Evolutionary conservation across 2,329 filamentous ascomycete species (phyloP), one percentile per base, ranked within the genome.

Genomic region (Cladosporium austrohemisphaericum): DNA sequence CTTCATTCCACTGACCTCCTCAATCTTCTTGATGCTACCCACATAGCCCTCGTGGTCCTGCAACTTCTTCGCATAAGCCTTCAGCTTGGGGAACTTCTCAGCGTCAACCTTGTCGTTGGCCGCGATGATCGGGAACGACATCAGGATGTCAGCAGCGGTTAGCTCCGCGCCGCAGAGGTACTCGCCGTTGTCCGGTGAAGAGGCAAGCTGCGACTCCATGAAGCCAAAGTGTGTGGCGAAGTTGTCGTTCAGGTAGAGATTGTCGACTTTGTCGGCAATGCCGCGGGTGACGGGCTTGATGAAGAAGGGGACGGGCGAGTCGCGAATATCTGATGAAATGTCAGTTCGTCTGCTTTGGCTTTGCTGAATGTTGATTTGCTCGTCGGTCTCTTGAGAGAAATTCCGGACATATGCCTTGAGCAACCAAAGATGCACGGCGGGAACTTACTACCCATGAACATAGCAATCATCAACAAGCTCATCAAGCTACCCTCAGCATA

Each of bases 401-500:
- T n/a, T n/a, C n/a, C n/a, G n/a, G n/a, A n/a, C n/a, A n/a, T n/a
- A n/a, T n/a, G n/a, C n/a, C n/a, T n/a, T n/a, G n/a, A n/a, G n/a
- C n/a, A n/a, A n/a, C n/a, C 32, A 9, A 35, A 3, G 32, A 11
- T 35, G 13, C 14, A 35, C 5, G 32, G 48, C 16, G 25, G 11
- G 11, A 10, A 67, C 75, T 59, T 73, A 76, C 77, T 71, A 37
- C 76, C 63, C 16, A 86, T 71, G 20, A 95, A 69, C 13, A 93
- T 63, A 11, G 75, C 71, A 53, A 88, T 68, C 1, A 91, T 68
- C 54, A 93, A 66, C 40, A 82, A 72, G 0, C 81, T 78, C 84
- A 94, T 93, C 53, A 96, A 70, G 53, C 80, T 88, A 9, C 91
- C 92, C 70, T 96, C 92, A 4, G 81, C 77, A 67, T 91, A 96